These are phyloP conservation scores for Mycena haematopus DNA, from an alignment of 768 basidiomycete species.

Conservation along the genomic window DNA sequence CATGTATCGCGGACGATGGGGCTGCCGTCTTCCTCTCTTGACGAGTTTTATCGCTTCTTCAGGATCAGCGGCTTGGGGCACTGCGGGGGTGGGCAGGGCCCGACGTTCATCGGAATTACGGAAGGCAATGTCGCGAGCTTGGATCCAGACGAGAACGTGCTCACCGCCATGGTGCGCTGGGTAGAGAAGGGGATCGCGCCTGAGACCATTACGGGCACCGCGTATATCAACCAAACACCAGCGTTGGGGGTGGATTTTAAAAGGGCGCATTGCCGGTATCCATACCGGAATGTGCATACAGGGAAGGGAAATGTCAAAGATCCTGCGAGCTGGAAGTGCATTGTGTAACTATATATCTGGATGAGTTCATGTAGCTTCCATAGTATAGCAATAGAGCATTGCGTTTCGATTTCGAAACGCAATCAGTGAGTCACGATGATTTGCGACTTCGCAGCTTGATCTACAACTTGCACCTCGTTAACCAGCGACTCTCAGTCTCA, in stretches of 20 bases:
- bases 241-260: background rate
- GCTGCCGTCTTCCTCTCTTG: background rate
- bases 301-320: background rate
- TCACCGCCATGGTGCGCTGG: background rate
- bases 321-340: background rate
- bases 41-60: background rate
- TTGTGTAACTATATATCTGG: too few relatives aligned
- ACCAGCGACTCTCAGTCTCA: slow-evolving; percentile 22
- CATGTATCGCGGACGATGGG: background rate
- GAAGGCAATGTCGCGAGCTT: background rate
- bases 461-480: slow-evolving; percentile 28
- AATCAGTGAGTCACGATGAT: slow-evolving; percentile 22
- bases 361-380: too few relatives aligned
- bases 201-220: background rate
- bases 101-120: background rate
- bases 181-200: background rate
- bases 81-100: background rate
- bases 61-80: background rate
- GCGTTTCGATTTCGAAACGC: background rate
- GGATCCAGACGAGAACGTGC: background rate
- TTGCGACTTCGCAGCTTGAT: slow-evolving; percentile 30
- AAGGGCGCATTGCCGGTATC: background rate
- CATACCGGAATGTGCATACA: background rate
- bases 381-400: too few relatives aligned
- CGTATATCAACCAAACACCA: background rate